Base-by-base conservation (phyloP, 192 early-diverging fungal species). In the Coemansia sp. region DNA sequence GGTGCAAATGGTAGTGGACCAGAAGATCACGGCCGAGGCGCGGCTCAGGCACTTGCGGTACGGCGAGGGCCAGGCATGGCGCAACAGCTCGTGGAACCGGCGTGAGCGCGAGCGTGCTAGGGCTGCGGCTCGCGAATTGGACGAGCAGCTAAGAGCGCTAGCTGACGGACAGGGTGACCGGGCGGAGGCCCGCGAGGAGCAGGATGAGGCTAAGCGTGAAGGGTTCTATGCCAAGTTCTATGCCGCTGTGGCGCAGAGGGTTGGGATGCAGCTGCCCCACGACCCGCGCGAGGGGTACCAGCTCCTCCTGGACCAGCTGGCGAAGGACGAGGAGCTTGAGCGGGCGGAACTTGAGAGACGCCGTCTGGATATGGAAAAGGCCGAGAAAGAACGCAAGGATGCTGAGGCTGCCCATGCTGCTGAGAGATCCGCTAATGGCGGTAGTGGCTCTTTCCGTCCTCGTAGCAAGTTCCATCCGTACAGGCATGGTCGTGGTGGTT, bases 301-400 rank as follows among this genome's bases (percentile, higher is more conserved):
- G 39, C 55, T 59, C 3, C 71, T 82, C 46, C 68, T 82, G 31
- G 68, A 67, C 46, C 79, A 76, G 68, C 64, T 82, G 59, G 74
- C 79, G 14, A 76, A 67, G 58, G 65, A 70, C 61, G 79, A 82
- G 68, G 69, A 75, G 63, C 45, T 73, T 4, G 79, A 82, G 32
- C 64, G 65, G 55, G 74, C 70, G 1, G 79, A 82, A 62, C 59
- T 62, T 23, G 79, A 82, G 62, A 64, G 65, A 15, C 66, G 74
- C 11, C 60, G 55, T 25, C 63, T 55, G 66, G 78, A 80, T 15
- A 62, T 70, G 73, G 78, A 80, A 34, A 55, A 64, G 14, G 55
- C 73, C 9, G 79, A 82, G 41, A 82, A 82, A 57, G 79, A 82
- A 62, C 73, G 70, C 63, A 75, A 82, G 65, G 79, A 82, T 36